Conservation (phyloP, 2,329 filamentous ascomycete genomes). For the Lizonia empirigonia region DNA sequence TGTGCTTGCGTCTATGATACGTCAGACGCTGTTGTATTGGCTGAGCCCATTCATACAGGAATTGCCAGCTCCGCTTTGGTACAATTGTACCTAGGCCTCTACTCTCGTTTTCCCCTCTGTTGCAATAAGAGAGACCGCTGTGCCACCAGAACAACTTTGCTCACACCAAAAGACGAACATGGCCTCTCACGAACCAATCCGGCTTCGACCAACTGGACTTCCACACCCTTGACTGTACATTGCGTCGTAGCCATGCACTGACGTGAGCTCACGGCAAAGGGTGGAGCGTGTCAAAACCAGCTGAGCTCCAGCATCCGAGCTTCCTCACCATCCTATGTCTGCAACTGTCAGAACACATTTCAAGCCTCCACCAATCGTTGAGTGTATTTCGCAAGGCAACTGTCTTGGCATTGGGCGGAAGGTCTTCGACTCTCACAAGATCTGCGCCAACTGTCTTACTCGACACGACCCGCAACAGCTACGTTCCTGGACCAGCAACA, state of each 20-base stretch:
- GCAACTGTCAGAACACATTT: constrained; percentile 21
- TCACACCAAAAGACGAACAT: neutral
- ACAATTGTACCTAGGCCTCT: constrained; percentile 7
- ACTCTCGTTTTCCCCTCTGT: neutral
- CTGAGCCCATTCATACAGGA: constrained; percentile 17
- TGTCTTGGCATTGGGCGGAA: constrained; percentile 40
- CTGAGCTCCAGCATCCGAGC: constrained; percentile 21
- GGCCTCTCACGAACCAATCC: neutral
- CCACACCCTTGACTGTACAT: neutral
- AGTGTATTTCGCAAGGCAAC: constrained; percentile 26
- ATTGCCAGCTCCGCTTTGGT: constrained; percentile 13
- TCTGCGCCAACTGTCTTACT: constrained; percentile 33
- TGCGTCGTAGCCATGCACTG: constrained; percentile 14
- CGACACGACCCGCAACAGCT: constrained; percentile 35
- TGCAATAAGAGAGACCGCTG: constrained; percentile 1
- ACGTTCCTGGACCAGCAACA: constrained; percentile 24
- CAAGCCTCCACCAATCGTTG: constrained; percentile 33
- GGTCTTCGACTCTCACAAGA: constrained; percentile 22
- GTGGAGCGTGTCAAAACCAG: constrained; percentile 21
- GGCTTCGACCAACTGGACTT: neutral
- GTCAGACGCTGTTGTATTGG: constrained; percentile 20
- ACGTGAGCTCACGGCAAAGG: constrained; percentile 26
- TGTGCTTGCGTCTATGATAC: constrained; percentile 19
- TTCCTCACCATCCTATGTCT: constrained; percentile 28
- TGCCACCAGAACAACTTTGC: constrained; percentile 4